Evolutionary conservation across 2,329 filamentous ascomycete species (phyloP).

Genomic region (Fusarium buharicum): DNA sequence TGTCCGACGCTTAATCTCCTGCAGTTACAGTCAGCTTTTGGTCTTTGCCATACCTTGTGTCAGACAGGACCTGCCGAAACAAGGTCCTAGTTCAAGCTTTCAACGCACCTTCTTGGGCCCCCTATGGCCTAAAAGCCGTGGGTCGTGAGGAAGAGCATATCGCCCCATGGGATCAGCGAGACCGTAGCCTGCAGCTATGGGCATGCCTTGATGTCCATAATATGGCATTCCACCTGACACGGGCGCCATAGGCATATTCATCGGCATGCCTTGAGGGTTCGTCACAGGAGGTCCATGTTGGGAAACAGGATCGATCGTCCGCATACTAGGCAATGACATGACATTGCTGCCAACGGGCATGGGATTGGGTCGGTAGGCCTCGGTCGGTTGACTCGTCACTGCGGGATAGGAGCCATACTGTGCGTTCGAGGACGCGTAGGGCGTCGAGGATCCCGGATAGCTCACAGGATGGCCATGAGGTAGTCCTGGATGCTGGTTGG

Average conservation of each 20-base stretch:
- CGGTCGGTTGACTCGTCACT: slow-evolving; percentile 43
- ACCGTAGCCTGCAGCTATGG: slow-evolving; percentile 52
- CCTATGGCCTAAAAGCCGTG: slow-evolving; percentile 59
- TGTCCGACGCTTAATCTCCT: slow-evolving; percentile 72
- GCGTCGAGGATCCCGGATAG: slow-evolving; percentile 44
- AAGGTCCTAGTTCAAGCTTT: slow-evolving; percentile 6
- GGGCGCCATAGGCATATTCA: slow-evolving; percentile 48
- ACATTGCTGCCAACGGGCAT: slow-evolving; percentile 45
- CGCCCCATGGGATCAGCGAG: slow-evolving; percentile 58
- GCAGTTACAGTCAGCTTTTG: slow-evolving; percentile 33
- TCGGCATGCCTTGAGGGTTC: slow-evolving; percentile 53
- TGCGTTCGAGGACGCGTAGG: slow-evolving; percentile 41
- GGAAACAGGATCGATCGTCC: slow-evolving; percentile 52
- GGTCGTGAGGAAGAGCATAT: slow-evolving; percentile 61
- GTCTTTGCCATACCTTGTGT: slow-evolving; percentile 10
- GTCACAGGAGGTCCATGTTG: slow-evolving; percentile 46
- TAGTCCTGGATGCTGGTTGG: slow-evolving; percentile 48
- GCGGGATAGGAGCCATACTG: slow-evolving; percentile 50
- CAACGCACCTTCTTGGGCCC: slow-evolving; percentile 68
- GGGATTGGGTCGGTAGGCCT: slow-evolving; percentile 47
- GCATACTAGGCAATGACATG: slow-evolving; percentile 55
- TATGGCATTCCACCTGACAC: slow-evolving; percentile 53
- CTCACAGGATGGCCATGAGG: slow-evolving; percentile 46
- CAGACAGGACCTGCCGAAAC: neutral
- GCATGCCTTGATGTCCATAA: slow-evolving; percentile 55